Conservation (phyloP, 352 stramenopile species). For the Phytophthora agathidicida region DNA sequence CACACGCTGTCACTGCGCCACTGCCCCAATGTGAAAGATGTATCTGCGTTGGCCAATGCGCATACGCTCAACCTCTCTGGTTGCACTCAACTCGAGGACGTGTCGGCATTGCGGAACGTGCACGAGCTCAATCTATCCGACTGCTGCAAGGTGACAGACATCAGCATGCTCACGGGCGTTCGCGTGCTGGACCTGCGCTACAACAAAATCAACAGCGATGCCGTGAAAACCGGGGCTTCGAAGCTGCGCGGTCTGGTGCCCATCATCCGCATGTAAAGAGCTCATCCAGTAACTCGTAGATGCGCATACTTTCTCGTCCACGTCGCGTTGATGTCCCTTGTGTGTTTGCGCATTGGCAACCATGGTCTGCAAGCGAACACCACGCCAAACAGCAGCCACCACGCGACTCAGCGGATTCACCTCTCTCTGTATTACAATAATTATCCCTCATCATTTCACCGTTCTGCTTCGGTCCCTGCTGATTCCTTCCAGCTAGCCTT, state of each 20-base stretch:
- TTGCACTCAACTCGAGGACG: conserved; percentile 51
- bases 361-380: no score
- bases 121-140: conserved; percentile 71
- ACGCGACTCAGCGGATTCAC: conserved; percentile 14
- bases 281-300: conserved; percentile 11
- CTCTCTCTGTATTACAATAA: conserved; percentile 39
- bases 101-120: conserved; percentile 47
- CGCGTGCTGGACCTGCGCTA: conserved; percentile 68
- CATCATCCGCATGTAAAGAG: conserved; percentile 37
- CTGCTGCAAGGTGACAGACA: conserved; percentile 51
- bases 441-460: conserved; percentile 31
- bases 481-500: conserved; percentile 14
- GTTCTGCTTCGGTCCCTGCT: conserved; percentile 13
- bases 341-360: conserved; percentile 13
- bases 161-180: conserved; percentile 63
- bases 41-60: conserved; percentile 46
- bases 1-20: conserved; percentile 72
- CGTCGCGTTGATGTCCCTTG: conserved; percentile 9
- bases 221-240: conserved; percentile 20
- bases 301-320: conserved; percentile 10
- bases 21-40: conserved; percentile 51
- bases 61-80: conserved; percentile 71
- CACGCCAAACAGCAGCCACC: neutral
- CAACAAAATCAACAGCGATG: conserved; percentile 40
- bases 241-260: conserved; percentile 36